Percentiles rank a stretch among this genome's conserved stretches.
Conservation (phyloP, 805 yeast species). For the Yamadazyma endophytica region DNA sequence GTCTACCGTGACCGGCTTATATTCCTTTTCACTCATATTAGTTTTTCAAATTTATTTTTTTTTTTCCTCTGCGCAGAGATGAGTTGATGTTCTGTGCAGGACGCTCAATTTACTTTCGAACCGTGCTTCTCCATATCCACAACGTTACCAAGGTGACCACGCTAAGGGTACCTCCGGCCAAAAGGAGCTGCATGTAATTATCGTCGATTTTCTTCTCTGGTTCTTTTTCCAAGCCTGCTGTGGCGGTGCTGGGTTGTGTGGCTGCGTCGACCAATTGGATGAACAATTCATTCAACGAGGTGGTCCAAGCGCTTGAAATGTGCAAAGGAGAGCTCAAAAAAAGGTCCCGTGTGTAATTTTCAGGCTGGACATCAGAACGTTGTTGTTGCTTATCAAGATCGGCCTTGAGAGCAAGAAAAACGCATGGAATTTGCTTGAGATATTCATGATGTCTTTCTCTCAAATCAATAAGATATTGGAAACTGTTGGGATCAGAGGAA, state of each 20-base stretch:
- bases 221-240: constrained; percentile 64
- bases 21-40: constrained; percentile 19
- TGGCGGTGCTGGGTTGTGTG: constrained; percentile 66
- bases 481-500: constrained; percentile 93
- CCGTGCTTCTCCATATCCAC: constrained; percentile 58
- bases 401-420: constrained; percentile 90
- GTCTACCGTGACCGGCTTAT: constrained; percentile 80
- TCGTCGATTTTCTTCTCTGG: constrained; percentile 56
- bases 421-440: constrained; percentile 66
- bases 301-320: constrained; percentile 85
- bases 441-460: constrained; percentile 54
- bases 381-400: constrained; percentile 96
- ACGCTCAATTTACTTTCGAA: constrained; percentile 15
- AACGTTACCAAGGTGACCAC: constrained; percentile 60
- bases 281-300: constrained; percentile 80
- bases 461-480: constrained; percentile 74
- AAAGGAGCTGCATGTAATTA: constrained; percentile 47
- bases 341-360: constrained; percentile 67
- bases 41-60: not conserved
- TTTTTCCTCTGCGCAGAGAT: not conserved
- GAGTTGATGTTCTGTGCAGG: constrained; percentile 5
- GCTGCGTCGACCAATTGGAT: constrained; percentile 89
- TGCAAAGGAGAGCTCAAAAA: constrained; percentile 80
- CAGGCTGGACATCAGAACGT: constrained; percentile 81
- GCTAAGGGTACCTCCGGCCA: constrained; percentile 69